Conservation (phyloP, 768 basidiomycete genomes). For the Chalciporus pseudorubinellus region DNA sequence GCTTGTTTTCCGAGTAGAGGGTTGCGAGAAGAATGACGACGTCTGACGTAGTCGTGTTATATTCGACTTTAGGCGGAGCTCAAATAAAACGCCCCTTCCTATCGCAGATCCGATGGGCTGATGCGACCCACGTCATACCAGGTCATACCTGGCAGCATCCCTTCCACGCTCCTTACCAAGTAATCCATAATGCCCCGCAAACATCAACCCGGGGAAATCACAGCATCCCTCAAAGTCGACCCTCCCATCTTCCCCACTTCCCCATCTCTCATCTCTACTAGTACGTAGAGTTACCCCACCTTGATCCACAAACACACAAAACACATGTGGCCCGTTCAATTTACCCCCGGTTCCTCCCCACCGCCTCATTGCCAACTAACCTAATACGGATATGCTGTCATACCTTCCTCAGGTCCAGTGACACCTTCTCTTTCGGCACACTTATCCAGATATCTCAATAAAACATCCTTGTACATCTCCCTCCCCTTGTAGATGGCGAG, state of each 20-base stretch:
- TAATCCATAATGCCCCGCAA: slow-evolving; percentile 11
- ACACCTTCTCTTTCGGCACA: slow-evolving; percentile 10
- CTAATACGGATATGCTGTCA: slow-evolving; percentile 10
- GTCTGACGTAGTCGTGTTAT: slow-evolving; percentile 44
- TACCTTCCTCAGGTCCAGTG: not conserved
- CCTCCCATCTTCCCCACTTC: not conserved
- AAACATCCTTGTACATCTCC: slow-evolving; percentile 21
- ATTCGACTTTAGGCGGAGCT: slow-evolving; percentile 44
- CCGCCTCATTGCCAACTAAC: slow-evolving; percentile 6
- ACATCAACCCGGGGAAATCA: not conserved
- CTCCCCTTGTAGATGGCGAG: slow-evolving; percentile 35
- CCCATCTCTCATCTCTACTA: not conserved
- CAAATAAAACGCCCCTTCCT: slow-evolving; percentile 28
- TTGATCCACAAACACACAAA: not conserved
- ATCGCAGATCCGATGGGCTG: slow-evolving; percentile 36
- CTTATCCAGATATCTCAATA: slow-evolving; percentile 19
- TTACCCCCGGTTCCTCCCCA: slow-evolving; percentile 4
- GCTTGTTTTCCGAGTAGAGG: slow-evolving; percentile 26
- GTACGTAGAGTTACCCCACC: not conserved
- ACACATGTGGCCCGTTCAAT: not conserved
- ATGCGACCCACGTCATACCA: slow-evolving; percentile 37
- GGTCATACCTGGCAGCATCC: too few species aligned
- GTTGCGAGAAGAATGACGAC: slow-evolving; percentile 39
- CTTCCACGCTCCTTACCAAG: slow-evolving; percentile 14
- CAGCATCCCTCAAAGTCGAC: not conserved